These are phyloP conservation scores for Tolypocladium capitatum DNA, from an alignment of 2,329 filamentous ascomycete species.

Conservation along the genomic window DNA sequence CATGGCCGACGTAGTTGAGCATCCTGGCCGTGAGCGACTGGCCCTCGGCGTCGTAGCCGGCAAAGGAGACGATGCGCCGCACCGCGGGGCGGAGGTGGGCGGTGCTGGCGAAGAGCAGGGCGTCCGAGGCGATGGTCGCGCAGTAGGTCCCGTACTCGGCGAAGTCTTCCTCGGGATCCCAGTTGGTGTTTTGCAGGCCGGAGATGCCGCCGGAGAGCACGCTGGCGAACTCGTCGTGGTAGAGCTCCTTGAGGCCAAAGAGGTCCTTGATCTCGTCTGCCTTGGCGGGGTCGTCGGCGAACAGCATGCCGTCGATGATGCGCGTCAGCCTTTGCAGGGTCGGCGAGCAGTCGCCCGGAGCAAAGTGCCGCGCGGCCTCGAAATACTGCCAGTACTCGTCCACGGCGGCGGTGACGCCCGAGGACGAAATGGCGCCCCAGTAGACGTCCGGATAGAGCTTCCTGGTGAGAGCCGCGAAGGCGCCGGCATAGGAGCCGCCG, in stretches of 20 bases:
- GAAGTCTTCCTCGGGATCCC: conserved; percentile 34
- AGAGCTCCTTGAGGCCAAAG: conserved; percentile 33
- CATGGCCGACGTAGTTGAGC: conserved; percentile 38
- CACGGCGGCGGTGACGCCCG: conserved; percentile 65
- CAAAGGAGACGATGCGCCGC: conserved; percentile 24
- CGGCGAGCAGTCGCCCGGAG: conserved; percentile 47
- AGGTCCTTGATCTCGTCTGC: conserved; percentile 32
- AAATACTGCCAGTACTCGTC: conserved; percentile 60
- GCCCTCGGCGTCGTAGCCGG: conserved; percentile 25
- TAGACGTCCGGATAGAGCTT: conserved; percentile 67
- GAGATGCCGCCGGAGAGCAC: conserved; percentile 26
- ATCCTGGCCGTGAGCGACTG: conserved; percentile 26
- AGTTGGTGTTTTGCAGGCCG: conserved; percentile 35
- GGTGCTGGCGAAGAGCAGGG: conserved; percentile 27
- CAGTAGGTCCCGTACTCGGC: conserved; percentile 34
- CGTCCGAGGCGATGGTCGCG: conserved; percentile 27
- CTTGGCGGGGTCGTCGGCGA: conserved; percentile 24
- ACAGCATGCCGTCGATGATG: conserved; percentile 37
- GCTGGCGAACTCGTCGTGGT: conserved; percentile 35
- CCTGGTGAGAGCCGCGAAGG: conserved; percentile 63
- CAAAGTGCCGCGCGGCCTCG: conserved; percentile 35
- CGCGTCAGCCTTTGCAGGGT: conserved; percentile 45
- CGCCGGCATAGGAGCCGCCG: conserved; percentile 73
- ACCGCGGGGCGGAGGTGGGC: conserved; percentile 20
- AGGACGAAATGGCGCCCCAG: conserved; percentile 68